Evolutionary conservation across 495 filamentous ascomycete species (phyloP), one percentile per base, ranked within the genome.

Genomic region (Astrothelium macrocarpum): DNA sequence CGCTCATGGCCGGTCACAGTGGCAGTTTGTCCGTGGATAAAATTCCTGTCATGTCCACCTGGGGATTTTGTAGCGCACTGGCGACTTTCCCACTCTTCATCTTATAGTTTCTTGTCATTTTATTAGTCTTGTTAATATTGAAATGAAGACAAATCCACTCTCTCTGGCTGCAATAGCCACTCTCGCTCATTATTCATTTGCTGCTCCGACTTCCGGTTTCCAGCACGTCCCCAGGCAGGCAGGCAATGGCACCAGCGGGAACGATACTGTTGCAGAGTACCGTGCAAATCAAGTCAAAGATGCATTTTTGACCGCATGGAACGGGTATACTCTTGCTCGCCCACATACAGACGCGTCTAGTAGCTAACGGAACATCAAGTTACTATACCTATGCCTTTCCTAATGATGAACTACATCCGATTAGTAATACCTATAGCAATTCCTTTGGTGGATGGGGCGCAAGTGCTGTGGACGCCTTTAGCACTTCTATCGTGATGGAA

Each of bases 391-490:
- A 91, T 73, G 89, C 90, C 0, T 91, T 88, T 66, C 88, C 87
- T 9, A 81, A 89, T 62, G 90, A 95, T 72, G 88, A 91, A 61
- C 73, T 95, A 36, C 79, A 78, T 68, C 89, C 90, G 4, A 79
- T 88, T 4, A 79, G 79, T 25, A 90, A 90, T 64, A 72, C 74
- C 1, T 86, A 76, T 53, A 78, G 77, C 14, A 85, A 95, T 69
- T 88, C 89, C 36, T 90, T 90, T 63, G 94, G 93, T 71, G 87
- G 86, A 65, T 96, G 91, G 91, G 91, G 91, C 12, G 90, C 91
- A 46, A 88, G 83, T 45, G 89, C 90, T 5, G 81, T 94, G 16
- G 91, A 96, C 75, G 90, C 90, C 14, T 76, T 96, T 32, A 87
- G 83, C 63, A 95, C 91, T 0, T 90, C 90, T 0, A 74, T 90